Base-by-base conservation (phyloP, 139 green algal genomes). In the Chlorella sorokiniana region DNA sequence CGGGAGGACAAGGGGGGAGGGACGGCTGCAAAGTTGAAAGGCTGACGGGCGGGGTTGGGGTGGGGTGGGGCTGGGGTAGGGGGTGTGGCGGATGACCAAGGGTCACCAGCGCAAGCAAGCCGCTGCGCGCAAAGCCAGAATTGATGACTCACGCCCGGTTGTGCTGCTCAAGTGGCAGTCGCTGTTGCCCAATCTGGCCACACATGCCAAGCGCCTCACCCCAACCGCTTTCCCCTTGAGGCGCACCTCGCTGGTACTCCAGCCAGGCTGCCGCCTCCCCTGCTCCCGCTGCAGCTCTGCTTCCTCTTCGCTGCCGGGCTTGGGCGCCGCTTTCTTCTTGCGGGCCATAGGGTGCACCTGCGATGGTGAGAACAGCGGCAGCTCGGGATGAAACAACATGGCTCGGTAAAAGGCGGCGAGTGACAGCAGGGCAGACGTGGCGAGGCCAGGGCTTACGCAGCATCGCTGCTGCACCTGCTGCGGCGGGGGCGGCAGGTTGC, bases 291-390 rank as follows among this genome's bases (percentile, higher is more conserved):
- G 83, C 52, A 76, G 31, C 4, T 65, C 51, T 23, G 68, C 84
- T 68, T 90, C 84, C 70, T 90, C 86, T 68, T 84, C 79, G 52
- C 59, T 82, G 44, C 77, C 79, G 11, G 78, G 71, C 61, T 88
- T 88, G 20, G 69, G 69, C 10, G 52, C 69, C 35, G 84, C 68
- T 41, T 82, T 86, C 41, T 82, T 86, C 59, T 86, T 84, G 16
- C 69, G 79, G 20, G 84, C 78, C 25, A 80, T 83, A 11, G 62
- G 45, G 72, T 87, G 79, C 59, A 90, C 68, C 45, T 78, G 63
- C 22, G 31, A 61, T 37, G 77, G 25, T 52, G 38, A 38, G 16
- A 42, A 69, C 8, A 42, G 63, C 27, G 29, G n/a, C 9, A 44
- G 63, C 31, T 22, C 33, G 63, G 11, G 27, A 41, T 40, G 63